Percentiles rank a stretch among this genome's conserved stretches.
phyloP scores from a whole-genome alignment of 805 yeast species.

The Lipomyces yamadae region DNA sequence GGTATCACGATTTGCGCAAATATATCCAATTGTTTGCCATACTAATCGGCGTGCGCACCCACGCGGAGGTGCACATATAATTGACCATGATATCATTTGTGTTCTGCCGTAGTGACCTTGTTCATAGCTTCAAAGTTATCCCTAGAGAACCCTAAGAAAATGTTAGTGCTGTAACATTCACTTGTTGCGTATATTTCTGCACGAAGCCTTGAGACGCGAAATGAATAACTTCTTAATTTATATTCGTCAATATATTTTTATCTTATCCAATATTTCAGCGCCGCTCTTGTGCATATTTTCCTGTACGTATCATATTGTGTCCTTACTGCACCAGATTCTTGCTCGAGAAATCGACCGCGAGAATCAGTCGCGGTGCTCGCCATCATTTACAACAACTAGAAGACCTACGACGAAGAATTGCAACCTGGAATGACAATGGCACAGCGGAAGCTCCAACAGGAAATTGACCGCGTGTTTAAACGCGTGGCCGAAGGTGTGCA shows the following conservation, averaged over 20 bases:
- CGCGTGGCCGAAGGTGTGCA: slow-evolving; percentile 91
- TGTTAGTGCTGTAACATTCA: background rate
- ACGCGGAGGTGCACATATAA: background rate
- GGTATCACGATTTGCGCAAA: background rate
- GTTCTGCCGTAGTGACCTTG: background rate
- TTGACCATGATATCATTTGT: background rate
- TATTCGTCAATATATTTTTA: background rate
- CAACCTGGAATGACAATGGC: slow-evolving; percentile 47
- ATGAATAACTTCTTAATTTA: background rate
- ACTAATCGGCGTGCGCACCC: background rate
- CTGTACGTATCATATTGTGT: background rate
- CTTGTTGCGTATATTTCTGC: background rate
- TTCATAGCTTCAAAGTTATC: background rate
- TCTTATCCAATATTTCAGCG: background rate
- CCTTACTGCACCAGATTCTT: background rate
- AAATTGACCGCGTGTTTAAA: slow-evolving; percentile 90
- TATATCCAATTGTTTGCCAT: background rate
- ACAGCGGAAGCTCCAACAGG: slow-evolving; percentile 56
- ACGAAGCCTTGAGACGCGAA: background rate
- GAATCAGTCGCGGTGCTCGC: background rate
- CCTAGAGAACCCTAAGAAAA: background rate
- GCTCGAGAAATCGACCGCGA: background rate
- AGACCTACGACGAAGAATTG: background rate
- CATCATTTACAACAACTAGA: background rate
- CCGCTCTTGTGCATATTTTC: background rate